phyloP scores from a whole-genome alignment of 1,284 basidiomycete species.

The Fomitopsis schrenkii region DNA sequence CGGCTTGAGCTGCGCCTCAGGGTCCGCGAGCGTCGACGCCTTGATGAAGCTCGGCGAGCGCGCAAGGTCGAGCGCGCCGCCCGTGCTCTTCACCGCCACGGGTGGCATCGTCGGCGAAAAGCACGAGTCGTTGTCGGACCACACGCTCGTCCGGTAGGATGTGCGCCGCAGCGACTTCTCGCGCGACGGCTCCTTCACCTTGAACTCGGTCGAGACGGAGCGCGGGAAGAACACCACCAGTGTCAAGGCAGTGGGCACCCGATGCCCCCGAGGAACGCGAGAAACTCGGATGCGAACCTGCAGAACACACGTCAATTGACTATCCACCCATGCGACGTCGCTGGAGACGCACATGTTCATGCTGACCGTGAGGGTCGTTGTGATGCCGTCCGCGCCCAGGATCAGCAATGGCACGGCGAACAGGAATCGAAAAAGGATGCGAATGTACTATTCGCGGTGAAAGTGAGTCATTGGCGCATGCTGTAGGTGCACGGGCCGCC shows the following conservation, averaged over 20 bases:
- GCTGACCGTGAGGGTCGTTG: slow-evolving; percentile 59
- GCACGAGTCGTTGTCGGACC: slow-evolving; percentile 12
- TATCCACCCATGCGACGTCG: background rate
- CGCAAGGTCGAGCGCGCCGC: background rate
- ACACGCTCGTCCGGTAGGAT: slow-evolving; percentile 12
- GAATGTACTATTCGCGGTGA: slow-evolving; percentile 47
- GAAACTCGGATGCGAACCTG: slow-evolving; percentile 46
- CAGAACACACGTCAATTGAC: background rate
- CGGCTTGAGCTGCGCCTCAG: background rate
- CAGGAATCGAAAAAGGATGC: slow-evolving; percentile 65
- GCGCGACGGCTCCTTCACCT: slow-evolving; percentile 18
- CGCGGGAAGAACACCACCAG: slow-evolving; percentile 79
- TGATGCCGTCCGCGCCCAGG: slow-evolving; percentile 63
- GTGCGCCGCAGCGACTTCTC: slow-evolving; percentile 16
- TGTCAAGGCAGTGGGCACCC: slow-evolving; percentile 68
- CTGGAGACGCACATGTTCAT: slow-evolving; percentile 40
- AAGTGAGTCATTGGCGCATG: background rate
- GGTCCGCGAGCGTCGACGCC: slow-evolving; percentile 5
- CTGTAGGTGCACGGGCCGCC: slow-evolving; percentile 18
- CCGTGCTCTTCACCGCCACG: background rate
- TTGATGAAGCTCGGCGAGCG: slow-evolving; percentile 3
- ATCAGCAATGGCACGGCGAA: slow-evolving; percentile 61
- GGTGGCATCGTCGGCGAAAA: slow-evolving; percentile 3
- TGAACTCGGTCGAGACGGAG: slow-evolving; percentile 53
- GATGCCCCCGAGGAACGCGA: slow-evolving; percentile 53